These are phyloP conservation scores for Agaricus subrufescens DNA, from an alignment of 768 basidiomycete species.

Conservation along the genomic window DNA sequence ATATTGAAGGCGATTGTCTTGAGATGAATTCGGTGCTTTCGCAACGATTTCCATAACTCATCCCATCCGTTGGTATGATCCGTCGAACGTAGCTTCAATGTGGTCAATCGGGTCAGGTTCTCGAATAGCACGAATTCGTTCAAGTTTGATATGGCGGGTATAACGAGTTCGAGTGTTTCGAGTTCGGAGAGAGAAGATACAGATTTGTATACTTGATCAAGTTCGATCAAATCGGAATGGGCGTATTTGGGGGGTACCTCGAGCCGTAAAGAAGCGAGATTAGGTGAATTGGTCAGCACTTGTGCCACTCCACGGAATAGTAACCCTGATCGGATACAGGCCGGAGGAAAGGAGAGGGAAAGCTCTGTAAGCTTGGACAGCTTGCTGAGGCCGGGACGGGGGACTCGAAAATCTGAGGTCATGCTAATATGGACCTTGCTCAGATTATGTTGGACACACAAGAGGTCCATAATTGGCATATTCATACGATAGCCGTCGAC, in stretches of 20 bases:
- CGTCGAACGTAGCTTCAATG: not conserved
- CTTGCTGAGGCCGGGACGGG: not conserved
- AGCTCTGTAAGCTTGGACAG: not conserved
- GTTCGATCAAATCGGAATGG: not conserved
- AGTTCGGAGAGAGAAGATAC: not conserved
- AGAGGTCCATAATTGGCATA: not conserved
- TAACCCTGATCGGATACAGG: not conserved
- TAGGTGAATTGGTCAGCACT: not conserved
- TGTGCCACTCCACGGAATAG: not conserved
- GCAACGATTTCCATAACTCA: not conserved
- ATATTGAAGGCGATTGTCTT: not conserved
- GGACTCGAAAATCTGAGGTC: not conserved
- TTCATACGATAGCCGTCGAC: not conserved
- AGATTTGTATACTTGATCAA: not conserved
- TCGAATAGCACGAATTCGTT: not conserved
- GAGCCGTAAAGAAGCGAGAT: not conserved
- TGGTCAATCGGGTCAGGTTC: not conserved
- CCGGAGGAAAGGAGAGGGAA: not conserved
- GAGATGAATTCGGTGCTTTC: not conserved
- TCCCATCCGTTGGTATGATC: not conserved
- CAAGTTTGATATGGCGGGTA: not conserved
- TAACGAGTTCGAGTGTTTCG: not conserved
- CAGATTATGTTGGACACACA: not conserved
- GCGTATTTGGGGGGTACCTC: not conserved
- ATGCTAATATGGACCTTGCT: not conserved